Evolutionary conservation across 2,329 filamentous ascomycete species (phyloP), one percentile per base, ranked within the genome.

Genomic region (Diplodia sapinea): DNA sequence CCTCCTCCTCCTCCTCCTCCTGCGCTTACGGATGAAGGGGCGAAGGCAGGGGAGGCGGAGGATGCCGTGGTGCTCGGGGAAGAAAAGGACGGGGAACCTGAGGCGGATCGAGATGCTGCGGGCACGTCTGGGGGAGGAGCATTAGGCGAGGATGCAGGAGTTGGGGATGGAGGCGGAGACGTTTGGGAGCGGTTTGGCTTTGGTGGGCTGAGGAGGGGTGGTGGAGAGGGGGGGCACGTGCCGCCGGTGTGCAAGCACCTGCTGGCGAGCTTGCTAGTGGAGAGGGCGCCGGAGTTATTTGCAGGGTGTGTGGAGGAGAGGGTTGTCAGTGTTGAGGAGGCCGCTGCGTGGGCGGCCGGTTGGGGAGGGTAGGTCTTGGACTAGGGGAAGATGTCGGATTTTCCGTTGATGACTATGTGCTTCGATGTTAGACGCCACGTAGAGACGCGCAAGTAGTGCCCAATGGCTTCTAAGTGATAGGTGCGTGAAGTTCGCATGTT

Each of bases 161-260:
- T 49, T 15, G 40, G 66, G 51, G 36, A 40, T 20, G 66, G 23
- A 7, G 63, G 54, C 33, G 69, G 40, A 26, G 55, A 23, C 26
- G 55, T 43, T 12, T 62, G 20, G 29, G 47, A 26, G 31, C 9
- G 9, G 17, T 51, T 51, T 33, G 17, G 79, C 80, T 87, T 88
- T 71, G 87, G 88, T 0, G 87, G 87, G 0, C 62, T 84, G 64
- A 82, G 81, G 67, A 59, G 79, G 57, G 72, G 76, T 23, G 26
- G 17, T 4, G 40, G 40, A 15, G 51, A 26, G 9, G n/a, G 12
- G 13, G 55, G 70, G 4, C 74, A 7, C 47, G 80, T 85, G 68
- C 86, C 88, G 65, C 84, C 85, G 6, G 72, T 91, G 79, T 99
- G 94, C 77, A 97, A 97, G 80, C 94, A 99, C 79, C 79, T 98